phyloP scores from a whole-genome alignment of 768 basidiomycete species.

The Exsudoporus frostii region DNA sequence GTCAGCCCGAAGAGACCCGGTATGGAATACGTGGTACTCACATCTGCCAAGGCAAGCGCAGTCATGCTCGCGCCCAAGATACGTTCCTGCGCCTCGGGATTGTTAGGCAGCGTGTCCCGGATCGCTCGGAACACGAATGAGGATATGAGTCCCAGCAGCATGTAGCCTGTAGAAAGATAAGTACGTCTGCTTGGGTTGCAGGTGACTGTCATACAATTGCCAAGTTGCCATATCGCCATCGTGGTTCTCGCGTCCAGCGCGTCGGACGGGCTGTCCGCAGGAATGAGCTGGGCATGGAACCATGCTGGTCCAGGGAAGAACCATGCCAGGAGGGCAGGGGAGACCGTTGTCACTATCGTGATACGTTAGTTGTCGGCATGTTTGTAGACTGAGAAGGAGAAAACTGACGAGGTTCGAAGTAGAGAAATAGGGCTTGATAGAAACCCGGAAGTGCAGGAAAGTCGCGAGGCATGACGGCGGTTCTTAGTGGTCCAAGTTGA shows the following conservation, averaged over 20 bases:
- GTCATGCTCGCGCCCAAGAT: slow-evolving; percentile 61
- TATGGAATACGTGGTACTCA: slow-evolving; percentile 33
- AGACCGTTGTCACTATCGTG: slow-evolving; percentile 45
- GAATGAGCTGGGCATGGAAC: slow-evolving; percentile 67
- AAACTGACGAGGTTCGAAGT: slow-evolving; percentile 58
- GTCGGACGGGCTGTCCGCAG: slow-evolving; percentile 30
- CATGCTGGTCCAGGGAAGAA: slow-evolving; percentile 57
- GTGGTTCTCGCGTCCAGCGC: slow-evolving; percentile 47
- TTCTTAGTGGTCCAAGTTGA: not conserved
- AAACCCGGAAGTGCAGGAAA: slow-evolving; percentile 63
- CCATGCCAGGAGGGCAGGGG: slow-evolving; percentile 52
- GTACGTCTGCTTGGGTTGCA: not conserved
- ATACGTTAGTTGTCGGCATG: slow-evolving; percentile 14
- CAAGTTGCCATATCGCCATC: slow-evolving; percentile 67
- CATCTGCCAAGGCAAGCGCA: slow-evolving; percentile 69
- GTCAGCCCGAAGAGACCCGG: not conserved
- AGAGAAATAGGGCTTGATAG: slow-evolving; percentile 60
- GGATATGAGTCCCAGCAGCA: slow-evolving; percentile 61
- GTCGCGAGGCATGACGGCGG: slow-evolving; percentile 13
- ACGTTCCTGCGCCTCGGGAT: slow-evolving; percentile 63
- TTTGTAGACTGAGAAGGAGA: not conserved
- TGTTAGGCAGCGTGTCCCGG: slow-evolving; percentile 53
- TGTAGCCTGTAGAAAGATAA: slow-evolving; percentile 44
- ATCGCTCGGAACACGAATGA: slow-evolving; percentile 66
- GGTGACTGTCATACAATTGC: slow-evolving; percentile 48